These are phyloP conservation scores for Tricholoma hemisulphureum DNA, from an alignment of 768 basidiomycete genomes.

Conservation along the genomic window DNA sequence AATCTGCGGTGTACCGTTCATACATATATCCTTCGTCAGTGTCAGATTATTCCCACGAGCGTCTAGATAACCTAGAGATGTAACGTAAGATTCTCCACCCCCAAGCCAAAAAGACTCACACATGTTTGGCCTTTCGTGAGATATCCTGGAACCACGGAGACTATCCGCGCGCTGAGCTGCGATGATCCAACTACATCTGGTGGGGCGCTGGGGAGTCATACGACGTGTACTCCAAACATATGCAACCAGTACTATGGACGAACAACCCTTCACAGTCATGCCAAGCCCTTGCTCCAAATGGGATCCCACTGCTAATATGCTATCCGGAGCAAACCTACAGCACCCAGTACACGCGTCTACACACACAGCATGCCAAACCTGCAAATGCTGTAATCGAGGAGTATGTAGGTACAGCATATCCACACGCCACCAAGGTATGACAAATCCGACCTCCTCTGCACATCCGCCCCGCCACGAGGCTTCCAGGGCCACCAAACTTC, in stretches of 20 bases:
- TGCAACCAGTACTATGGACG: no score
- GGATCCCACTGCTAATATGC: not conserved
- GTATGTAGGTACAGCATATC: not conserved
- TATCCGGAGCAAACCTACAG: not conserved
- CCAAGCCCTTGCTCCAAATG: not conserved
- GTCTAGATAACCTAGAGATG: not conserved
- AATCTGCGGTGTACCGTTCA: not conserved
- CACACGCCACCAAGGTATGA: not conserved
- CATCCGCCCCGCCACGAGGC: conserved; percentile 12
- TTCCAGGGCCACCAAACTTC: not conserved
- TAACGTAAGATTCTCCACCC: not conserved
- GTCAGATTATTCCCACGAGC: no score
- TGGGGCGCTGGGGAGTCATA: not conserved
- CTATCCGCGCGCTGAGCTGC: no score
- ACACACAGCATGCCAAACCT: not conserved
- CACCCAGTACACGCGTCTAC: not conserved
- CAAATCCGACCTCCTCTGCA: conserved; percentile 1
- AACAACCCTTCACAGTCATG: not conserved
- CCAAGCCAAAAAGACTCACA: not conserved
- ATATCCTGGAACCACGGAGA: not conserved
- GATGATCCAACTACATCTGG: not conserved
- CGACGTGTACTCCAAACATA: not conserved
- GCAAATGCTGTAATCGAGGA: no score
- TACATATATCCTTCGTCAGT: no score
- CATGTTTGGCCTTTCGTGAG: not conserved